Percentiles rank a stretch among this genome's conserved stretches.
Evolutionary conservation across 2,329 filamentous ascomycete genomes (phyloP).

Genomic region (Calonectria ilicicola): DNA sequence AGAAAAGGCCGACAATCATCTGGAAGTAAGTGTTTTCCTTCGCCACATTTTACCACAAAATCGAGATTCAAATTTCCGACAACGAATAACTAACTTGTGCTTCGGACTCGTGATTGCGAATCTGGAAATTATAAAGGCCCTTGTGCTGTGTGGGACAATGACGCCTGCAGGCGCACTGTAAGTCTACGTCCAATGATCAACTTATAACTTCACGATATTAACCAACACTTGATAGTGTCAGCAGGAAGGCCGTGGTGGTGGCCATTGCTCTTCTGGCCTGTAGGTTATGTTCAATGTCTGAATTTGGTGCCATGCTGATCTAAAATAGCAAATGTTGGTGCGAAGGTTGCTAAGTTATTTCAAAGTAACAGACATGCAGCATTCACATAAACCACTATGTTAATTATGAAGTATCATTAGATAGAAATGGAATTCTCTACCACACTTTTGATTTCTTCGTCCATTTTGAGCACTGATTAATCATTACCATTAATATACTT

Average conservation of each 20-base stretch:
- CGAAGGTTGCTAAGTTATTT: neutral
- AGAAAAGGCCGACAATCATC: neutral
- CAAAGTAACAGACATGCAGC: no score
- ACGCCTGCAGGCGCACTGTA: neutral
- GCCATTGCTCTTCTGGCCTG: neutral
- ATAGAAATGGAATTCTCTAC: neutral
- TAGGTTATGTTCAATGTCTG: neutral
- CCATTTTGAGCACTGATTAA: neutral
- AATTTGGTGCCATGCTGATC: neutral
- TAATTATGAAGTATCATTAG: no score
- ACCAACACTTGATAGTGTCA: neutral
- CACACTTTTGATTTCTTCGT: neutral
- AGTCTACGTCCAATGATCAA: neutral
- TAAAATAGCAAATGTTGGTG: neutral
- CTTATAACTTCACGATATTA: neutral
- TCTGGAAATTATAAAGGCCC: neutral
- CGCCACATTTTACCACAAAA: neutral
- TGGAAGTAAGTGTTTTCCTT: neutral
- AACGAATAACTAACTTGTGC: neutral
- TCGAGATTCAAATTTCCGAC: neutral
- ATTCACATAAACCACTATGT: no score
- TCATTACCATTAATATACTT: no score
- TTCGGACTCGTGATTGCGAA: neutral
- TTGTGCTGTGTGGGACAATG: neutral
- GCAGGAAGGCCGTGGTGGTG: neutral